phyloP scores from a whole-genome alignment of 108 stramenopile genomes.

The Nitzschia putrida region DNA sequence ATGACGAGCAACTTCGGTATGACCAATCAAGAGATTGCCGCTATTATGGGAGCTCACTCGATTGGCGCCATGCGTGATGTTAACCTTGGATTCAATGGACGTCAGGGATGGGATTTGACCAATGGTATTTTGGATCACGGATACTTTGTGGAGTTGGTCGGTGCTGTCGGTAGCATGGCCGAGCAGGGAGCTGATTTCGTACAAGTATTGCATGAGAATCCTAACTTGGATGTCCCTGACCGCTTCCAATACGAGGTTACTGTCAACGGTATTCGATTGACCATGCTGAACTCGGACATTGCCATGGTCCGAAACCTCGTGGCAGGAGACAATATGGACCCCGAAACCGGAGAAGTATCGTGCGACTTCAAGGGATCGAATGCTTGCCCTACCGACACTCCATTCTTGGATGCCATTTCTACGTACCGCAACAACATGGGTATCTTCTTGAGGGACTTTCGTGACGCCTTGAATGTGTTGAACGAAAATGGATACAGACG shows the following conservation, averaged over 20 bases:
- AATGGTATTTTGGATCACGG: slow-evolving; percentile 21
- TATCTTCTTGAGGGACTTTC: slow-evolving; percentile 30
- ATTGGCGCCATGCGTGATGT: slow-evolving; percentile 42
- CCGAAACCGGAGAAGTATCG: slow-evolving; percentile 11
- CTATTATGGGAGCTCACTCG: slow-evolving; percentile 64
- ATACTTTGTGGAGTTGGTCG: slow-evolving; percentile 11
- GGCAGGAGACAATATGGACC: slow-evolving; percentile 1
- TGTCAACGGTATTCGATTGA: slow-evolving; percentile 9
- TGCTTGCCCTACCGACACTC: slow-evolving; percentile 20
- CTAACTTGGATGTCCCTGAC: slow-evolving; percentile 13
- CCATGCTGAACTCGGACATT: slow-evolving; percentile 44
- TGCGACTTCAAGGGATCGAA: slow-evolving; percentile 24
- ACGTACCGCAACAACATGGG: slow-evolving; percentile 15
- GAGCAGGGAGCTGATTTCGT: slow-evolving; percentile 2
- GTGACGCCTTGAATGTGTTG: slow-evolving; percentile 30
- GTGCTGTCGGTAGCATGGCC: background rate
- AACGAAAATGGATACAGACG: slow-evolving; percentile 33
- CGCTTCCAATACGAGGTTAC: slow-evolving; percentile 39
- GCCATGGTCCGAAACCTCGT: slow-evolving; percentile 39
- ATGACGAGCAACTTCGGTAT: slow-evolving; percentile 51
- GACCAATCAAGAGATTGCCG: slow-evolving; percentile 42
- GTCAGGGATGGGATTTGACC: slow-evolving; percentile 29
- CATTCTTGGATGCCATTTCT: slow-evolving; percentile 24
- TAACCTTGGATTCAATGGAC: slow-evolving; percentile 50
- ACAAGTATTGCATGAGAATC: slow-evolving; percentile 3